Evolutionary conservation across 257 asterid species (phyloP), one percentile per base, ranked within the genome.

Genomic region (Nicotiana tabacum): DNA sequence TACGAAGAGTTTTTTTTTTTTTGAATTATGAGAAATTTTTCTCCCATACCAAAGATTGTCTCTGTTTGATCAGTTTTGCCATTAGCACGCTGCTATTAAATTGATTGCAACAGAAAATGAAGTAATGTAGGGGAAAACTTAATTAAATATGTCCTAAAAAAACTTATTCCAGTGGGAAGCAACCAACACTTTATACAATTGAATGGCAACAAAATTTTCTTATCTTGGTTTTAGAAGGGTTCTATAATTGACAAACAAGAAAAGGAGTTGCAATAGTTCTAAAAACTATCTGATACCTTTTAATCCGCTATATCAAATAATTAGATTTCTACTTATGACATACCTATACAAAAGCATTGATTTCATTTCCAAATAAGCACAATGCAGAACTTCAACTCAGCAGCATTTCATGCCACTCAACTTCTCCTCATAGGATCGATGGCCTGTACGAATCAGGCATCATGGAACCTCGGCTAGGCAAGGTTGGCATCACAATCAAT

Each of bases 341-440:
- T 3, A 74, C 80, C 80, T 66, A 74, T 39, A 51, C 64, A 62
- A 62, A 33, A 48, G 46, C 64, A 29, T 27, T 74, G 62, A 51
- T 74, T 74, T 51, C 62, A 74, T 74, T 48, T 74, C 43, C 64
- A 51, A 24, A 74, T 39, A 74, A 27, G 58, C 80, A 74, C 64
- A 74, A 74, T 74, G 80, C 35, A 48, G 32, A 86, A 86, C 43
- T 9, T 78, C 66, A 11, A 76, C 85, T 81, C 24, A 51, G 66
- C 66, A 77, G 64, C 77, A 6, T 29, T 60, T 83, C 57, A 61
- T 48, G 58, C 65, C 77, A 61, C 66, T 67, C 67, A 72, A 24
- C 83, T 77, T 62, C 82, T 68, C 66, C 69, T 81, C 39, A 39
- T 27, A 37, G 69, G 83, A 83, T 58, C 66, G 81, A 82, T 61